A percentile compares a stretch with the other conserved stretches of the same genome.
Conservation (phyloP, 352 stramenopile species). For the Phytopythium mirpurense region DNA sequence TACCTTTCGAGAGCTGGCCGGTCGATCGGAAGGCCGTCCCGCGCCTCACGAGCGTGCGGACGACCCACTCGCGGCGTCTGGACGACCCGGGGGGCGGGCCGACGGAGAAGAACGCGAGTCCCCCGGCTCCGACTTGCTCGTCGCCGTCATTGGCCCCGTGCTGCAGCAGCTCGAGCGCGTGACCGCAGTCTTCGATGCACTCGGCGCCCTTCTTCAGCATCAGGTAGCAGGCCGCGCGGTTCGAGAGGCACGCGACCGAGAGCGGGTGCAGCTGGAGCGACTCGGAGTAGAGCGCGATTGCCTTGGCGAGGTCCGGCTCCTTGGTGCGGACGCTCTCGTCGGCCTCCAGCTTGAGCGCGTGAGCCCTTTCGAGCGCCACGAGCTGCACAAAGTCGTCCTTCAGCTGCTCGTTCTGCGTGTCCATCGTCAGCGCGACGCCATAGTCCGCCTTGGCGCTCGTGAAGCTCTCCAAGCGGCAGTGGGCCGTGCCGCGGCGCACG, state of each 20-base stretch:
- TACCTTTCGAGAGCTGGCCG: constrained; percentile 34
- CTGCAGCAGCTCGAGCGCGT: constrained; percentile 53
- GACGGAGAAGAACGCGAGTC: constrained; percentile 54
- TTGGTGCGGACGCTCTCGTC: constrained; percentile 38
- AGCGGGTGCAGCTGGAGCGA: constrained; percentile 48
- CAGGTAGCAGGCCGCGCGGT: constrained; percentile 65
- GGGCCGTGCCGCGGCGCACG: constrained; percentile 61
- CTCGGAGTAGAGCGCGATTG: constrained; percentile 51
- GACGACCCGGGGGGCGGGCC: constrained; percentile 42
- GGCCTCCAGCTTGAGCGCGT: constrained; percentile 41
- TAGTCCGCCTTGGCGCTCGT: constrained; percentile 75
- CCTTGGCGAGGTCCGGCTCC: constrained; percentile 28
- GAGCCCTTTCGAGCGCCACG: constrained; percentile 44
- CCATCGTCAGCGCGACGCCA: constrained; percentile 68
- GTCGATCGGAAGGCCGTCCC: constrained; percentile 43
- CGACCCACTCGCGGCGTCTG: constrained; percentile 62
- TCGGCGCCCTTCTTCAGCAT: constrained; percentile 34
- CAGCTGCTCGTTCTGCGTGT: constrained; percentile 59
- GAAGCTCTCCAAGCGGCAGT: constrained; percentile 56
- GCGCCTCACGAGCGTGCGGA: constrained; percentile 72
- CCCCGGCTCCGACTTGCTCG: constrained; percentile 3
- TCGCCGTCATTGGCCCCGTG: constrained; percentile 11
- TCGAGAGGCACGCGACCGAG: constrained; percentile 70
- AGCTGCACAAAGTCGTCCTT: constrained; percentile 68
- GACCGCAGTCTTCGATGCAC: constrained; percentile 60